Evolutionary conservation across 2,329 filamentous ascomycete species (phyloP).

Genomic region (Magnaporthiopsis rhizophila): DNA sequence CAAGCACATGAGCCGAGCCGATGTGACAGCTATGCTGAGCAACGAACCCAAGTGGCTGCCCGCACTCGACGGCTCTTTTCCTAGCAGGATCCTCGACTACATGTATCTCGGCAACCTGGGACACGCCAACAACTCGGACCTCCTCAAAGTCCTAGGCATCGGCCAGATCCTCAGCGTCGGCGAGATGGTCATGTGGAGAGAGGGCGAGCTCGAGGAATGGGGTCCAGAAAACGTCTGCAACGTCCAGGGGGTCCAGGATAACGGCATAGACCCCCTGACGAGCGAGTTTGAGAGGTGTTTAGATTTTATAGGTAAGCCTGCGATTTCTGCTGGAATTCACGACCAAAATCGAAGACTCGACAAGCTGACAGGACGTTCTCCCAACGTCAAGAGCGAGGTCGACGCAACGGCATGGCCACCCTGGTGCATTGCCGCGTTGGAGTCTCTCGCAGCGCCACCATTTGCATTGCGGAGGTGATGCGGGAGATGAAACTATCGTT

Average conservation of each 20-base stretch:
- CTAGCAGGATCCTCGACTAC: constrained; percentile 81
- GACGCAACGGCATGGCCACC: constrained; percentile 69
- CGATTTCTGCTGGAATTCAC: not conserved
- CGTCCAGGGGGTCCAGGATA: constrained; percentile 86
- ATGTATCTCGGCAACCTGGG: constrained; percentile 93
- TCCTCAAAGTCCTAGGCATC: constrained; percentile 75
- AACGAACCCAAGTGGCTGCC: constrained; percentile 72
- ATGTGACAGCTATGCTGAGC: constrained; percentile 44
- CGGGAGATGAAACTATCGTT: constrained; percentile 70
- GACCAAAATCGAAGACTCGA: not conserved
- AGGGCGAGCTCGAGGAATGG: constrained; percentile 64
- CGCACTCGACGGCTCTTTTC: constrained; percentile 80
- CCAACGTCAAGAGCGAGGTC: constrained; percentile 62
- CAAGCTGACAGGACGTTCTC: constrained; percentile 2
- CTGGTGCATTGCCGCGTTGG: constrained; percentile 95
- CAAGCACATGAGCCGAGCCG: constrained; percentile 38
- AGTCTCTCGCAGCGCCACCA: constrained; percentile 90
- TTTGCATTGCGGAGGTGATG: constrained; percentile 99
- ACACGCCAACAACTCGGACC: constrained; percentile 87
- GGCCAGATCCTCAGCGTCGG: constrained; percentile 85
- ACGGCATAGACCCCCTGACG: constrained; percentile 87
- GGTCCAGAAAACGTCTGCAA: constrained; percentile 69
- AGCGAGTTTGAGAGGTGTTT: constrained; percentile 80
- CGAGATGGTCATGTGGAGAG: constrained; percentile 75
- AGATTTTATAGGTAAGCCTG: constrained; percentile 76